phyloP scores from a whole-genome alignment of 495 filamentous ascomycete genomes.

The Penicillium atrosanguineum region DNA sequence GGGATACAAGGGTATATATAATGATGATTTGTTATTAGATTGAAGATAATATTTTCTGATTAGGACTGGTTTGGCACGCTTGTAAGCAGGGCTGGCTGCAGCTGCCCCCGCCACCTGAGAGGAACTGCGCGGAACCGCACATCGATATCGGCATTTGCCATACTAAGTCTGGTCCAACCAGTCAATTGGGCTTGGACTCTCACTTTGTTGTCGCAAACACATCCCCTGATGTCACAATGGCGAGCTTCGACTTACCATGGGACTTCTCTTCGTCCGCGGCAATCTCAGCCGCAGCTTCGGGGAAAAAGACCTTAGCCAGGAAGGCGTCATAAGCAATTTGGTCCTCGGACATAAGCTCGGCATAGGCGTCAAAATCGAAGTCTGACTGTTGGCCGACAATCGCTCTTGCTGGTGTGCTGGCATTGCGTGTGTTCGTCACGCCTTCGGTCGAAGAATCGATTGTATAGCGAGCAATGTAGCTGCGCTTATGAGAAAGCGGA shows the following conservation, averaged over 20 bases:
- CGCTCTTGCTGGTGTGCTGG: conserved; percentile 28
- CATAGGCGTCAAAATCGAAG: conserved; percentile 39
- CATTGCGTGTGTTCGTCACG: conserved; percentile 15
- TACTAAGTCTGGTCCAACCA: neutral
- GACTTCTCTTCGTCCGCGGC: conserved; percentile 33
- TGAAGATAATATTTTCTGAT: too few relatives aligned
- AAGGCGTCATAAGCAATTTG: conserved; percentile 29
- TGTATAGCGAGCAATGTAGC: conserved; percentile 17
- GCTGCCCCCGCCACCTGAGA: too few relatives aligned
- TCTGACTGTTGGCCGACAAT: conserved; percentile 35
- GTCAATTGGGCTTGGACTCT: neutral
- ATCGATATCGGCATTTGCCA: too few relatives aligned
- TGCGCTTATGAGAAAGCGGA: conserved; percentile 23
- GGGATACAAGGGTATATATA: too few relatives aligned
- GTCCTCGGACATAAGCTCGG: conserved; percentile 34
- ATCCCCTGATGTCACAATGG: conserved; percentile 28
- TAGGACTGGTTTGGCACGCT: too few relatives aligned
- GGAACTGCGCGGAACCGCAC: too few relatives aligned
- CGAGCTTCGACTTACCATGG: conserved; percentile 25
- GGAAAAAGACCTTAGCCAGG: conserved; percentile 19
- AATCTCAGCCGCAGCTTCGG: conserved; percentile 24
- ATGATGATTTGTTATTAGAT: too few relatives aligned
- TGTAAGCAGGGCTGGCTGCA: too few relatives aligned
- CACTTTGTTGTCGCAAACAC: conserved; percentile 17
- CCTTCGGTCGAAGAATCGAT: conserved; percentile 13